Evolutionary conservation across 495 filamentous ascomycete species (phyloP).

Genomic region (Rhypophila decipiens): DNA sequence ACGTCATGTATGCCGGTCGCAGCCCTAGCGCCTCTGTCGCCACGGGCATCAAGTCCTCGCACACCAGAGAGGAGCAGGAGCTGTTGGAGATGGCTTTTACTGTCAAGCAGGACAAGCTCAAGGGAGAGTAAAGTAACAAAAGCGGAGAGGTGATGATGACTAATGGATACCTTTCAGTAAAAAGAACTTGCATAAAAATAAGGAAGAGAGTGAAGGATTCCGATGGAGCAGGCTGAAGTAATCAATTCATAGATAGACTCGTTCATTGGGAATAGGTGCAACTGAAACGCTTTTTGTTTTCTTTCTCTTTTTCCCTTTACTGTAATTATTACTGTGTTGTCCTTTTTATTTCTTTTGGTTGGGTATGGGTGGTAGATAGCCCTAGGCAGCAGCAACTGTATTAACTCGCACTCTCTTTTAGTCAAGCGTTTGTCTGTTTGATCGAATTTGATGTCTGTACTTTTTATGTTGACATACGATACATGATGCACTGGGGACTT

Average conservation of each 20-base stretch:
- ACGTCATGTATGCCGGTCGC: constrained; percentile 95
- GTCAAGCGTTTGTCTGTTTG: too few relatives aligned
- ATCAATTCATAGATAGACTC: neutral
- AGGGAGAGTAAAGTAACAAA: constrained; percentile 51
- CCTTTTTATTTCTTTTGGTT: neutral
- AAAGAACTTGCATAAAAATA: neutral
- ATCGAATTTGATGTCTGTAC: too few relatives aligned
- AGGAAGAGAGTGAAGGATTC: neutral
- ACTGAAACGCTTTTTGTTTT: constrained; percentile 1
- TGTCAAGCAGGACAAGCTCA: constrained; percentile 60
- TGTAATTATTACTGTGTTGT: neutral
- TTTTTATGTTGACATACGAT: too few relatives aligned
- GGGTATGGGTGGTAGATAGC: too few relatives aligned
- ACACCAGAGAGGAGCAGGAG: constrained; percentile 91
- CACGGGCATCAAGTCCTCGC: constrained; percentile 80
- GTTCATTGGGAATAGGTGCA: neutral
- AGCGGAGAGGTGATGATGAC: neutral
- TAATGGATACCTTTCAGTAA: neutral
- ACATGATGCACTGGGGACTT: too few relatives aligned
- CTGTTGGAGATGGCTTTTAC: constrained; percentile 67
- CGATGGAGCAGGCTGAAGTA: neutral
- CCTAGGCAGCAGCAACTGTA: too few relatives aligned
- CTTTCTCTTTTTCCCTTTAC: constrained; percentile 3
- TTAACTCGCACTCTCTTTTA: too few relatives aligned
- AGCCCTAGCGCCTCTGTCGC: constrained; percentile 86